Evolutionary conservation across 2,329 filamentous ascomycete genomes (phyloP).

Genomic region (Apiospora aurea): DNA sequence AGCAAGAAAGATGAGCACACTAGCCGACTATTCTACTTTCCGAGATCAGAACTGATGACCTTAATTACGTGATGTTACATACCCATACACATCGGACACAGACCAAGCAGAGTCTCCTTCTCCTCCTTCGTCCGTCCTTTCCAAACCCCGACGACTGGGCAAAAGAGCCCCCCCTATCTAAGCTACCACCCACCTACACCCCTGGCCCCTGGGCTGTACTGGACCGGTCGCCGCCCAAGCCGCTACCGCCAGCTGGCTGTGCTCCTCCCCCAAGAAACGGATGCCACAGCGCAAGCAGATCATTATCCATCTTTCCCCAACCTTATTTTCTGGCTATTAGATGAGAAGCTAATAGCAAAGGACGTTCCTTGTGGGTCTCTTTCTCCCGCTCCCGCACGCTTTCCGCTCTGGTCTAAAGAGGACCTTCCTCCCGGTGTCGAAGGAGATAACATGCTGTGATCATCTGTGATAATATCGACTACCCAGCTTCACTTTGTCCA

Average conservation of each 20-base stretch:
- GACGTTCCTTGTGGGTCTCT: background rate
- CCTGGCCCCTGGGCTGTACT: background rate
- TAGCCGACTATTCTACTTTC: background rate
- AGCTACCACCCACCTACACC: background rate
- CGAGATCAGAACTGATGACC: background rate
- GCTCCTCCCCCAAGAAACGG: background rate
- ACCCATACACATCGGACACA: background rate
- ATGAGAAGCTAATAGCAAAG: background rate
- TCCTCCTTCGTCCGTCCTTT: background rate
- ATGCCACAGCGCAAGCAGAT: too few species aligned
- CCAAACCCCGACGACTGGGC: background rate
- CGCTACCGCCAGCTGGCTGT: background rate
- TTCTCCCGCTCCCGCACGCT: background rate
- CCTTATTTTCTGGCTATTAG: background rate
- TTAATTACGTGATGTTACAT: conserved; percentile 7
- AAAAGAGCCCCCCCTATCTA: background rate
- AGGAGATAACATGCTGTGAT: background rate
- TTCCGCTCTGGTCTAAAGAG: background rate
- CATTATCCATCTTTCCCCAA: background rate
- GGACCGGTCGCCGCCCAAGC: background rate
- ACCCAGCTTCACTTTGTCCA: background rate
- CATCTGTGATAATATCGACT: background rate
- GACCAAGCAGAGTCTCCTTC: background rate
- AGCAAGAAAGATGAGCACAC: conserved; percentile 6
- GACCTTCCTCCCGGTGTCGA: background rate